Base-by-base conservation (phyloP, 2,329 filamentous ascomycete genomes). In the Pseudocercospora fuligena region DNA sequence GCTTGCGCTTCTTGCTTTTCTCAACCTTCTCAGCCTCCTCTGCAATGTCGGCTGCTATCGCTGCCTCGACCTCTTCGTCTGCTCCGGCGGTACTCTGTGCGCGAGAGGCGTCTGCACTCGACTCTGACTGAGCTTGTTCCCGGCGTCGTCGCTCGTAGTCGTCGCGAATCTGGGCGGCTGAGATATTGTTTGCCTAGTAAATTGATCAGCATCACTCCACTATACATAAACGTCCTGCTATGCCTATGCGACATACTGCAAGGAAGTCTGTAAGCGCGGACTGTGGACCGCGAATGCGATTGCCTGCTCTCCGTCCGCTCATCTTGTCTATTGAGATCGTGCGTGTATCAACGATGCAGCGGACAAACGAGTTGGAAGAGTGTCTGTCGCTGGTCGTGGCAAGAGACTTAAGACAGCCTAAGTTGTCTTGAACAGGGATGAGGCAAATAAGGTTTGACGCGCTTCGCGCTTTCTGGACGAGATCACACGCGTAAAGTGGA, bases 251-350 rank as follows among this genome's bases (percentile, higher is more conserved):
- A 79, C 84, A 76, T 79, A 87, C 87, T 58, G 88, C 88, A 62
- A 90, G 80, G 73, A 90, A 91, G 74, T 90, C 88, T 6, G 89
- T 91, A 73, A 91, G 80, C 12, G 89, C 89, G 66, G 88, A 90
- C 71, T 88, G 88, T 31, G 88, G 88, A 2, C 85, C 85, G 59
- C 85, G 83, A 72, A 87, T 86, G 67, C 81, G 79, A 71, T 85
- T 84, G 57, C 74, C 76, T 62, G 70, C 72, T 65, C 78, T 66
- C 71, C 79, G 71, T 27, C 73, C 76, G 33, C 77, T 77, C 78
- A 79, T 79, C 12, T 33, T 56, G 11, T 19, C 40, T 43, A 16
- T 16, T 16, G 51, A 2, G 51, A n/a, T 6, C 21, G 47, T 1
- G 16, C 5, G 40, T 43, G 16, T 19, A 43, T 8, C 5, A 43